These are phyloP conservation scores for Salvia hispanica DNA, from an alignment of 257 asterid species.

Conservation along the genomic window DNA sequence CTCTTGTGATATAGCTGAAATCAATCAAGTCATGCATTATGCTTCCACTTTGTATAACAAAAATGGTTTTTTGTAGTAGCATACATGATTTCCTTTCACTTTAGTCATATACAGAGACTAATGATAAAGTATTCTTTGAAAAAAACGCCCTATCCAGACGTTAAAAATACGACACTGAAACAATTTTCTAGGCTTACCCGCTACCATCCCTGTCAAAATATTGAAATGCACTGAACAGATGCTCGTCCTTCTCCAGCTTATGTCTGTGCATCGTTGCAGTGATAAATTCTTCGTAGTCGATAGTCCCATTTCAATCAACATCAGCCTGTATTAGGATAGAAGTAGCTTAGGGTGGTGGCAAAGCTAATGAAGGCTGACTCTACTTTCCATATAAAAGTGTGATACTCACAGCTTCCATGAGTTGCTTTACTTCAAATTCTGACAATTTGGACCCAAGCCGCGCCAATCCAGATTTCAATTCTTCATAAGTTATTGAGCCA, in stretches of 20 bases:
- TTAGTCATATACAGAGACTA: neutral
- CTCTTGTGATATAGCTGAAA: constrained; percentile 59
- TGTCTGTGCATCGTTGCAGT: constrained; percentile 98
- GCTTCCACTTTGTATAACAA: too few relatives aligned
- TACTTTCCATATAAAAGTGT: neutral
- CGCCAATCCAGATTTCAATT: constrained; percentile 63
- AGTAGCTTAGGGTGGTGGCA: constrained; percentile 12
- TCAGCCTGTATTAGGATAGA: constrained; percentile 64
- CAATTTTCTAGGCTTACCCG: constrained; percentile 59
- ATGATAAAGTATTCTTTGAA: neutral
- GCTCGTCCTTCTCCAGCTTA: constrained; percentile 85
- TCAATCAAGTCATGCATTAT: neutral
- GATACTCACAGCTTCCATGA: constrained; percentile 72
- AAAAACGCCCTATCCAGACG: neutral
- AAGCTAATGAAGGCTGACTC: neutral
- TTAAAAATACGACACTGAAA: too few relatives aligned
- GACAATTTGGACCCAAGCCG: constrained; percentile 67
- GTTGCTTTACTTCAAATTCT: constrained; percentile 66
- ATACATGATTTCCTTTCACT: neutral
- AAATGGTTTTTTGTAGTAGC: too few relatives aligned
- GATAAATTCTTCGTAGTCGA: constrained; percentile 86
- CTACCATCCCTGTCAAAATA: constrained; percentile 83
- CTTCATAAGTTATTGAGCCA: constrained; percentile 69
- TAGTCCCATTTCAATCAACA: constrained; percentile 92
- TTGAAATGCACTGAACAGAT: constrained; percentile 75